Base-by-base conservation (phyloP, 78 protist genomes). In the Dictyostelium capitatum region DNA sequence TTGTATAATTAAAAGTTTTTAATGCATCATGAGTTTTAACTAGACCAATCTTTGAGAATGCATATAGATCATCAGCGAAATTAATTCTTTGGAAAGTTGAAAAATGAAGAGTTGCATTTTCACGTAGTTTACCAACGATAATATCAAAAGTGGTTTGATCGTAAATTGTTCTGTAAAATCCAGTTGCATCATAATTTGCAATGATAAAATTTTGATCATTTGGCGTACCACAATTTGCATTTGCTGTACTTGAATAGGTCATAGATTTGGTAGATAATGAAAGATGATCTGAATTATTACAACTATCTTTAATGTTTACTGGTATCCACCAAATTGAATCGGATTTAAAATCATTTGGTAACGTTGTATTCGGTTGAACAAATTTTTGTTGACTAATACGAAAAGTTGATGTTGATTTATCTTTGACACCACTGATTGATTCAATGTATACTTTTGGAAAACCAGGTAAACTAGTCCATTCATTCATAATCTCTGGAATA, bases 381-480 rank as follows among this genome's bases (percentile, higher is more conserved):
- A 41, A 84, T 84, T 69, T 84, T 0, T 25, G 48, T 74, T 84
- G 91, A 47, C 77, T 46, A 5, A 84, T 48, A 12, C 28, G 43
- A 32, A 53, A 43, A 5, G 0, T n/a, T 53, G n/a, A 10, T 1
- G 17, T 67, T 19, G 32, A n/a, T 25, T 6, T 25, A 9, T 12
- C 10, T 37, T 37, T 37, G 2, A 1, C 43, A 37, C 43, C 43
- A 14, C 79, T 56, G 6, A 84, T 47, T 9, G 51, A 0, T 4
- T 67, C 48, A 9, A 67, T 17, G 7, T 32, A 48, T 10, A 84
- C 5, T 25, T 51, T 25, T 65, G 93, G 93, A 5, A 64, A 51
- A 25, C 93, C 93, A 15, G 93, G 79, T 32, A 10, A 15, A 4
- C 10, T 64, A 1, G 73, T 70, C 93, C 93, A 87, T 20, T 62